These are phyloP conservation scores for Acanthamoeba culbertsoni DNA, from an alignment of 208 protist genomes.

Conservation along the genomic window DNA sequence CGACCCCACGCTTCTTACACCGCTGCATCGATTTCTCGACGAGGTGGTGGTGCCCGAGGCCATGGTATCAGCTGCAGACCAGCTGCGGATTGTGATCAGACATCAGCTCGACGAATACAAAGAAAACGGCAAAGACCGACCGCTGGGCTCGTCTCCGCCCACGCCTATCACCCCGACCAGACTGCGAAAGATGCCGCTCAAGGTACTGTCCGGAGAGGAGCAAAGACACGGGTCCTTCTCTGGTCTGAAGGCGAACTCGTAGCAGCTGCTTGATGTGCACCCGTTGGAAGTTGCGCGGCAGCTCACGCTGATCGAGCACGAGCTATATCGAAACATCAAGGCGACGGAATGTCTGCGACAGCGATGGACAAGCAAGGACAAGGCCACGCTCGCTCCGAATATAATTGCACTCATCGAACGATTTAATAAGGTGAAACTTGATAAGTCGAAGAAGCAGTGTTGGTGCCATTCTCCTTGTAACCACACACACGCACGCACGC, in stretches of 20 bases:
- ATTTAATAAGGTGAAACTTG: slow-evolving; percentile 68
- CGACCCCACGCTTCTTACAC: neutral
- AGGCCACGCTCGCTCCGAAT: slow-evolving; percentile 60
- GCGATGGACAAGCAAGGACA: slow-evolving; percentile 64
- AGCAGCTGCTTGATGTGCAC: neutral
- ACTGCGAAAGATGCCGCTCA: neutral
- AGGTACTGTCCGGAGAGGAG: neutral
- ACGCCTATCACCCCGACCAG: neutral
- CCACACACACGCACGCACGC: neutral
- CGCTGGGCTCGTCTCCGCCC: neutral
- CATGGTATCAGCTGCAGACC: neutral
- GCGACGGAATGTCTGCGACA: slow-evolving; percentile 30
- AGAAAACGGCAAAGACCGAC: neutral
- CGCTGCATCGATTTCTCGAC: neutral
- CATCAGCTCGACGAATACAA: neutral
- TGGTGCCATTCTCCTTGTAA: neutral
- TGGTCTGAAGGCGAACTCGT: no score
- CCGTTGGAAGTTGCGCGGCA: slow-evolving; percentile 59
- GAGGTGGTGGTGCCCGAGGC: slow-evolving; percentile 15
- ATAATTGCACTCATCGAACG: slow-evolving; percentile 68
- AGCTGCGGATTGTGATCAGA: neutral
- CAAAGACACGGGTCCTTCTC: no score
- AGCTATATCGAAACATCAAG: slow-evolving; percentile 52
- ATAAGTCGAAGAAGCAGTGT: no score
- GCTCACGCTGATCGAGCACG: slow-evolving; percentile 61